phyloP scores from a whole-genome alignment of 331 rosid species.

The Rhamnella rubrinervis region DNA sequence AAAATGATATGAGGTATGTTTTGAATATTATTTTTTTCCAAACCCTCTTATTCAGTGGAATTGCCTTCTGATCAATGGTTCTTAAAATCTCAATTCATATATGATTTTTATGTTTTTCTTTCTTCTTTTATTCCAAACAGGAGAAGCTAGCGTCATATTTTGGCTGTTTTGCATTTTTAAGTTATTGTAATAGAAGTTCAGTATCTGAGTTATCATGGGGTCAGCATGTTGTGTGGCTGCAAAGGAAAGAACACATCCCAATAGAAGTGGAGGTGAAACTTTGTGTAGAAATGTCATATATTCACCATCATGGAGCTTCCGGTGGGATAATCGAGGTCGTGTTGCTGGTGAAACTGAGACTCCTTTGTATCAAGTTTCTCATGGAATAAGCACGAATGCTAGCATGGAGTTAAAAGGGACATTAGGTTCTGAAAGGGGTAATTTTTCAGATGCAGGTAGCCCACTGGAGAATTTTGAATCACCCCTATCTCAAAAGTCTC shows the following conservation, averaged over 20 bases:
- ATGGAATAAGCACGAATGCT: conserved; percentile 41
- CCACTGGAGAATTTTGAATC: conserved; percentile 51
- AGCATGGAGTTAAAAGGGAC: conserved; percentile 67
- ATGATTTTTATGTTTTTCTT: conserved; percentile 10
- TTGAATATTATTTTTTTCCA: background rate
- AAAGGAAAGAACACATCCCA: conserved; percentile 39
- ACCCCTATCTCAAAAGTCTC: conserved; percentile 57
- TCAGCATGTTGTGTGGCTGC: conserved; percentile 61
- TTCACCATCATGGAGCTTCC: conserved; percentile 76
- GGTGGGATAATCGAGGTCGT: conserved; percentile 61
- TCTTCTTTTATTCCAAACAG: conserved; percentile 1
- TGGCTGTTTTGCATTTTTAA: conserved; percentile 6
- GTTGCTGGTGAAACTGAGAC: conserved; percentile 55
- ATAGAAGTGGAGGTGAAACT: conserved; percentile 23
- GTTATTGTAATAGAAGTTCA: conserved; percentile 20
- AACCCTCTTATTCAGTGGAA: background rate
- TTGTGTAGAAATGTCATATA: conserved; percentile 36
- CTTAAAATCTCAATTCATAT: conserved; percentile 8
- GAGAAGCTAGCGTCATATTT: conserved; percentile 6
- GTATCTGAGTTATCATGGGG: conserved; percentile 48
- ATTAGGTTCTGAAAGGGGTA: conserved; percentile 57
- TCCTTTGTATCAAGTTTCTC: conserved; percentile 36
- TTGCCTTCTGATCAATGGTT: background rate
- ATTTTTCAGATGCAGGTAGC: conserved; percentile 52
- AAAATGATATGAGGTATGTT: conserved; percentile 12